Evolutionary conservation across 2,329 filamentous ascomycete genomes (phyloP).

Genomic region (Pseudocercospora eumusae): DNA sequence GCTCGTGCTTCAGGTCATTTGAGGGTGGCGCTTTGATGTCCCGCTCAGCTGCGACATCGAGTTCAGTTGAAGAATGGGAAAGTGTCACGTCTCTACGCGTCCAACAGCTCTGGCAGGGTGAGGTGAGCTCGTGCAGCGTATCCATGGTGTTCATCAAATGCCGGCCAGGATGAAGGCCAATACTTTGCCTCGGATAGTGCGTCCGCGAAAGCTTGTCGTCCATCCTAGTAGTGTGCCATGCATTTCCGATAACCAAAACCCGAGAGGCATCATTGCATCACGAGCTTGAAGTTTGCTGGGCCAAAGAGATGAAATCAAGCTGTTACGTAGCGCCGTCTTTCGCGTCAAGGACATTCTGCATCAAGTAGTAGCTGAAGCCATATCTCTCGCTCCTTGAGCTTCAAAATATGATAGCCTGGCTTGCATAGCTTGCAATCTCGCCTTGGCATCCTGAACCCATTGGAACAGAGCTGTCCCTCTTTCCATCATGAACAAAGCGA

Average conservation of each 20-base stretch:
- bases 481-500: conserved; percentile 1
- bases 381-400: neutral
- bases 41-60: neutral
- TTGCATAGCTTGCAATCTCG: neutral
- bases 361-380: neutral
- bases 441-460: conserved; percentile 2
- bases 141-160: conserved; percentile 5
- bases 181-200: neutral
- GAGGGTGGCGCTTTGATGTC: neutral
- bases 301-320: neutral
- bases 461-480: neutral
- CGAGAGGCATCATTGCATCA: neutral
- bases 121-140: neutral
- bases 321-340: neutral
- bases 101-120: neutral
- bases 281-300: neutral
- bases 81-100: conserved; percentile 2
- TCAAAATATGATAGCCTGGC: neutral
- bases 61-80: neutral
- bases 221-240: neutral
- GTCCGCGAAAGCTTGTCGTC: neutral
- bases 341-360: neutral
- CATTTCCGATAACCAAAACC: neutral
- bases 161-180: neutral
- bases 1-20: neutral